Percentiles rank a stretch among this genome's conserved stretches.
Evolutionary conservation across 805 yeast species (phyloP).

Genomic region (Debaryomyces prosopidis): DNA sequence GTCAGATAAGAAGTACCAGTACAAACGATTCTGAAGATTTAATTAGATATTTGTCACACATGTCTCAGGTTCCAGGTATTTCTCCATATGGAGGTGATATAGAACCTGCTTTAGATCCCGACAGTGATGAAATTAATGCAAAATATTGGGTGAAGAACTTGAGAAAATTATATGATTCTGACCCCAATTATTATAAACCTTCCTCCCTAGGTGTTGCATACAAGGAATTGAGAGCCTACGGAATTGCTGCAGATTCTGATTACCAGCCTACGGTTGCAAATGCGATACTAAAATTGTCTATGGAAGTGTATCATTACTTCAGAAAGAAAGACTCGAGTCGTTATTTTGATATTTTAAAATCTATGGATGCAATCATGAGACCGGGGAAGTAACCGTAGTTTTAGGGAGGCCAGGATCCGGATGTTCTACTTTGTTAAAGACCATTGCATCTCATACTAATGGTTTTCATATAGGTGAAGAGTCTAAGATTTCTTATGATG

Average conservation of each 20-base stretch:
- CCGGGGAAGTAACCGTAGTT: constrained; percentile 69
- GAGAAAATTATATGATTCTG: constrained; percentile 47
- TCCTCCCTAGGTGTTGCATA: constrained; percentile 55
- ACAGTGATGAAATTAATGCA: constrained; percentile 51
- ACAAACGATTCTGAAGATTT: constrained; percentile 24
- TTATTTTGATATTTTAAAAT: constrained; percentile 54
- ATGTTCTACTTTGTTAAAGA: constrained; percentile 65
- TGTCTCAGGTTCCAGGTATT: constrained; percentile 55
- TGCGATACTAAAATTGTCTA: constrained; percentile 25
- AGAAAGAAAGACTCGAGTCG: constrained; percentile 21
- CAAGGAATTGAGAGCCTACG: constrained; percentile 54
- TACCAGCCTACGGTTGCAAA: constrained; percentile 58
- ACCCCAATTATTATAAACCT: constrained; percentile 62
- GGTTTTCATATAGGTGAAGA: constrained; percentile 54
- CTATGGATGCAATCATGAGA: constrained; percentile 62
- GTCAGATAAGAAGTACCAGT: constrained; percentile 1
- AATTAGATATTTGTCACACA: constrained; percentile 42
- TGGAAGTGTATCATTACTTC: constrained; percentile 15
- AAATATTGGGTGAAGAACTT: constrained; percentile 64
- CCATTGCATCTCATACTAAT: constrained; percentile 63
- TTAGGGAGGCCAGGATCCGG: constrained; percentile 83
- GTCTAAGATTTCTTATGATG: constrained; percentile 53
- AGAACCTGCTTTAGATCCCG: constrained; percentile 53
- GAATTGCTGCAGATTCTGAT: constrained; percentile 63
- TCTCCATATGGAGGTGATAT: constrained; percentile 28